phyloP scores from a whole-genome alignment of 2,329 filamentous ascomycete genomes.

The Monosporascus sp. region DNA sequence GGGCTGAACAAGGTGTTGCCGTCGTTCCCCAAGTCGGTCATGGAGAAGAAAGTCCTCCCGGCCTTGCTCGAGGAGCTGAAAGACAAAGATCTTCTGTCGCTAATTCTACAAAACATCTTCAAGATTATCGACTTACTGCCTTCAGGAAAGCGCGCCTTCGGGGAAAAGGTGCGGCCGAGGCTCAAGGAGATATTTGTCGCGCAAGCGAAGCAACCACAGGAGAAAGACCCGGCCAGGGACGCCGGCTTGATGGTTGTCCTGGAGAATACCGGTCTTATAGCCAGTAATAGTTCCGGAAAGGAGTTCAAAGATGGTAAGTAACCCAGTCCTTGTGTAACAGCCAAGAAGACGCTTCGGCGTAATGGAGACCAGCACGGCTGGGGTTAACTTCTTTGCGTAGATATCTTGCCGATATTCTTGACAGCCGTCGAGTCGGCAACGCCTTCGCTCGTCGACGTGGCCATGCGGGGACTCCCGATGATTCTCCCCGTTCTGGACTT shows the following conservation, averaged over 20 bases:
- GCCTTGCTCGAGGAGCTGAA: slow-evolving; percentile 90
- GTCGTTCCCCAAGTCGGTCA: slow-evolving; percentile 87
- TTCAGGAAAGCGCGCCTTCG: slow-evolving; percentile 70
- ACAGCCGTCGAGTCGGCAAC: slow-evolving; percentile 83
- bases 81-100: slow-evolving; percentile 76
- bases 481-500: slow-evolving; percentile 91
- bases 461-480: slow-evolving; percentile 69
- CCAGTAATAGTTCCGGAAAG: slow-evolving; percentile 78
- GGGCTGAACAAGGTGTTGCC: slow-evolving; percentile 81
- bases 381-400: slow-evolving; percentile 34
- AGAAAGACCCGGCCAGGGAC: slow-evolving; percentile 79
- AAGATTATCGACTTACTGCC: slow-evolving; percentile 79
- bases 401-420: slow-evolving; percentile 81
- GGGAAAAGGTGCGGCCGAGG: slow-evolving; percentile 78
- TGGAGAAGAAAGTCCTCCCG: slow-evolving; percentile 91
- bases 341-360: too few relatives aligned
- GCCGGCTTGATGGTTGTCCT: slow-evolving; percentile 87
- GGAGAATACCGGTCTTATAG: slow-evolving; percentile 72
- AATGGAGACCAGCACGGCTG: too few relatives aligned
- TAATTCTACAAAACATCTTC: slow-evolving; percentile 88
- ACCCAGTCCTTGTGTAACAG: neutral
- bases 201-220: slow-evolving; percentile 53
- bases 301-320: slow-evolving; percentile 86
- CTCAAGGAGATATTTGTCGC: slow-evolving; percentile 77
- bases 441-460: slow-evolving; percentile 81